phyloP scores from a whole-genome alignment of 2,329 filamentous ascomycete species.

The Colletotrichum filicis region DNA sequence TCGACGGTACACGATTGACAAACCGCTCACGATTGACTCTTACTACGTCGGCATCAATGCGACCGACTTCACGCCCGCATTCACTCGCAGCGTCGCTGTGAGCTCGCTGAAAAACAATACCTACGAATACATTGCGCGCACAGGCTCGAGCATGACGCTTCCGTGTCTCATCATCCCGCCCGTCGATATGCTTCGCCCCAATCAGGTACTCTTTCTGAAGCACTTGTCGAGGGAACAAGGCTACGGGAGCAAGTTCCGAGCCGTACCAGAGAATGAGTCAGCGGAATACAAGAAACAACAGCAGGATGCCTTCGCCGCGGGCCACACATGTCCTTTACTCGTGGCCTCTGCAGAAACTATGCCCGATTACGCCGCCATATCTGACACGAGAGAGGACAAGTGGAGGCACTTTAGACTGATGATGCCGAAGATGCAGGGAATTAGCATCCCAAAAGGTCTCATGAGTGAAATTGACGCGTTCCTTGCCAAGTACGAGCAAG shows the following conservation, averaged over 20 bases:
- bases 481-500: not conserved
- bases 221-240: not conserved
- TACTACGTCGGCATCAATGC: conserved; percentile 1
- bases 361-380: not conserved
- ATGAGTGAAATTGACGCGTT: not conserved
- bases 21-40: not conserved
- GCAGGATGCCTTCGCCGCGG: not conserved
- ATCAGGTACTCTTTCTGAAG: not conserved
- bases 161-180: not conserved
- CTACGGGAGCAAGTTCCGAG: not conserved
- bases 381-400: not conserved
- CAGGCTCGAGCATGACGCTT: not conserved
- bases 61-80: not conserved
- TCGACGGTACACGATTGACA: not conserved
- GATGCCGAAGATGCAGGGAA: not conserved
- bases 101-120: not conserved
- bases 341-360: not conserved
- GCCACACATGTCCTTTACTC: not conserved
- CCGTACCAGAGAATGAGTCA: not conserved
- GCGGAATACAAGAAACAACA: not conserved
- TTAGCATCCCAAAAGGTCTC: not conserved
- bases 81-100: not conserved
- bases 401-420: not conserved
- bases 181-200: conserved; percentile 3
- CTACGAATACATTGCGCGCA: not conserved